Base-by-base conservation (phyloP, 116 monocot genomes). In the Papilionanthe hybrid region DNA sequence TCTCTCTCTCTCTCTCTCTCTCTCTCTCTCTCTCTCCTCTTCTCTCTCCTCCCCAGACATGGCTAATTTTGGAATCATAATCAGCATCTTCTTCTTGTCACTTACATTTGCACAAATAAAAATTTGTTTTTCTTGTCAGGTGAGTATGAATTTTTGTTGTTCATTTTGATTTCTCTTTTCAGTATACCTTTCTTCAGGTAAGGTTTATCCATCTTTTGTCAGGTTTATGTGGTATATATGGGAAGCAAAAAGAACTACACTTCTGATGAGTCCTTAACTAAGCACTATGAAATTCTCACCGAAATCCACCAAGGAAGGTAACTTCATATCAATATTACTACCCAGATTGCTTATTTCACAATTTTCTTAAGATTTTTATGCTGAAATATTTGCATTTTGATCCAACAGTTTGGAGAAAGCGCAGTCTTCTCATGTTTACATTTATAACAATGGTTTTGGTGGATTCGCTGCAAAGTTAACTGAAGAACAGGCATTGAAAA, bases 391-490 rank as follows among this genome's bases (percentile, higher is more conserved):
- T 83, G 17, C 47, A 65, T 50, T 79, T 42, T 32, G 30, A 41
- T 68, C 67, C 23, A 58, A 72, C 88, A 95, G 95, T 74, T 60
- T 72, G 49, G 89, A 88, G 74, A 82, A 84, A 72, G 94, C 92
- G 27, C 22, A 53, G 76, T 86, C 85, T 47, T 96, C 93, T 0
- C 92, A 92, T 86, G 85, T 96, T 50, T 93, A 96, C 65, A 92
- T 82, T 67, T 96, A 96, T 78, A 85, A 72, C 67, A 86, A 82
- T 77, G 84, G 84, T 28, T 92, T 96, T 79, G 84, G 88, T 78
- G 97, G 97, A 71, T 97, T 97, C 72, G 94, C 97, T 5, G 94
- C 97, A 0, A 94, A 88, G 57, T 84, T 97, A 75, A 90, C 85
- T 2, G 50, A 90, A 82, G 81, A 89, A 63, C 94, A 97, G 84